Evolutionary conservation across 2,329 filamentous ascomycete species (phyloP).

Genomic region (Fusarium sp.): DNA sequence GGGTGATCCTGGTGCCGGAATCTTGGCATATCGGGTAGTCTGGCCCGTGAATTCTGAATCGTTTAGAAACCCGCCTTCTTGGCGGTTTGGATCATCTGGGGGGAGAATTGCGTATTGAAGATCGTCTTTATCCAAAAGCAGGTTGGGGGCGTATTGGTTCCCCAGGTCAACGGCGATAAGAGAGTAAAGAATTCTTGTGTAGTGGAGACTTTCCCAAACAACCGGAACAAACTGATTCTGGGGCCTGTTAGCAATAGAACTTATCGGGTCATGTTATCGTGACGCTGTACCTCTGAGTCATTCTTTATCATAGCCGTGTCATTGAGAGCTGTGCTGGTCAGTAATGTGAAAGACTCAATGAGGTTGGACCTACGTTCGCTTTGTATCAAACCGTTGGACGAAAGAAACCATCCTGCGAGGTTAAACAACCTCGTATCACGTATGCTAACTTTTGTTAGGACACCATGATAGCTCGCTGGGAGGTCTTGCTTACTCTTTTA

Average conservation of each 20-base stretch:
- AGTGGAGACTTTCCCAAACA: conserved; percentile 17
- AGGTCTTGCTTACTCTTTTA: not conserved
- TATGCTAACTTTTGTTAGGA: not conserved
- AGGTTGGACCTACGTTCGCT: not conserved
- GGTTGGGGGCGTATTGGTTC: not conserved
- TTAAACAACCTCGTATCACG: conserved; percentile 1
- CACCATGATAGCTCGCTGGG: rapidly evolving
- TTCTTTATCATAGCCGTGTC: not conserved
- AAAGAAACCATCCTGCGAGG: conserved; percentile 10
- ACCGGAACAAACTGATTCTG: not conserved
- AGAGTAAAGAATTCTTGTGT: conserved; percentile 18
- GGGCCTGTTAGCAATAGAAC: rapidly evolving
- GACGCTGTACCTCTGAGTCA: rapidly evolving
- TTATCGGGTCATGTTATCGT: rapidly evolving
- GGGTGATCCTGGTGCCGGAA: conserved; percentile 5
- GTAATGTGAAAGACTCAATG: not conserved
- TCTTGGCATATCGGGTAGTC: conserved; percentile 1
- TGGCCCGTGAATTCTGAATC: not conserved
- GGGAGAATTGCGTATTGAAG: conserved; percentile 26
- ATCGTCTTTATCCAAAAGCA: conserved; percentile 1
- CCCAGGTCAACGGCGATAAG: conserved; percentile 25
- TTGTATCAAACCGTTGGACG: not conserved
- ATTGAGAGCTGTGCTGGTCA: not conserved
- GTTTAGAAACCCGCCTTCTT: not conserved
- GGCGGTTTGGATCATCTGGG: conserved; percentile 18